A percentile compares a stretch with the other conserved stretches of the same genome.
Evolutionary conservation across 306 rosid genomes (phyloP).

Genomic region (Crotalaria pallida): DNA sequence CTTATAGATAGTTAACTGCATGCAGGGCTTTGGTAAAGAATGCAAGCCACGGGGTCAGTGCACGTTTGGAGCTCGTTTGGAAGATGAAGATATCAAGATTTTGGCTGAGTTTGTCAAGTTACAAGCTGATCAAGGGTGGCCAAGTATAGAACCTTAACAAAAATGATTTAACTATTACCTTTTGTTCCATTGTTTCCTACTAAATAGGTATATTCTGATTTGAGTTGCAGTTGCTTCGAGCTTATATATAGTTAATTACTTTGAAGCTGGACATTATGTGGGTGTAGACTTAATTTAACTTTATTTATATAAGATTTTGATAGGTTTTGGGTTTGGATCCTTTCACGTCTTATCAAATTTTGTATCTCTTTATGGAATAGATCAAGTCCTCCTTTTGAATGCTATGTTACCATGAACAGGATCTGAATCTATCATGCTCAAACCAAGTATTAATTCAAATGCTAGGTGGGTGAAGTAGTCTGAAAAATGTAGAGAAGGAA

Average conservation of each 20-base stretch:
- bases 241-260: not conserved
- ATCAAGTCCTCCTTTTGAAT: not conserved
- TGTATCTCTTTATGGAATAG: not conserved
- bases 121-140: slow-evolving; percentile 93
- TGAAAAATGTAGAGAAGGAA: no score
- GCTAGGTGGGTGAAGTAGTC: no score
- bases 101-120: slow-evolving; percentile 80
- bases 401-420: no score
- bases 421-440: no score
- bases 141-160: slow-evolving; percentile 32
- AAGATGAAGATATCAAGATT: slow-evolving; percentile 73
- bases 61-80: slow-evolving; percentile 92
- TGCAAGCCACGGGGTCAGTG: slow-evolving; percentile 93
- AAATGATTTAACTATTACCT: slow-evolving; percentile 24
- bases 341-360: not conserved
- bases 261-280: not conserved
- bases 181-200: not conserved
- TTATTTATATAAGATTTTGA: not conserved
- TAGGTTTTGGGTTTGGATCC: not conserved
- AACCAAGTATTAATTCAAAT: no score
- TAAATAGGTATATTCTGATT: not conserved
- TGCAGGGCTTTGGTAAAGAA: slow-evolving; percentile 81
- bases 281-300: not conserved
- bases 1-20: not conserved
- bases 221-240: not conserved